Base-by-base conservation (phyloP, 345 rosid genomes). In the Salix dunnii region DNA sequence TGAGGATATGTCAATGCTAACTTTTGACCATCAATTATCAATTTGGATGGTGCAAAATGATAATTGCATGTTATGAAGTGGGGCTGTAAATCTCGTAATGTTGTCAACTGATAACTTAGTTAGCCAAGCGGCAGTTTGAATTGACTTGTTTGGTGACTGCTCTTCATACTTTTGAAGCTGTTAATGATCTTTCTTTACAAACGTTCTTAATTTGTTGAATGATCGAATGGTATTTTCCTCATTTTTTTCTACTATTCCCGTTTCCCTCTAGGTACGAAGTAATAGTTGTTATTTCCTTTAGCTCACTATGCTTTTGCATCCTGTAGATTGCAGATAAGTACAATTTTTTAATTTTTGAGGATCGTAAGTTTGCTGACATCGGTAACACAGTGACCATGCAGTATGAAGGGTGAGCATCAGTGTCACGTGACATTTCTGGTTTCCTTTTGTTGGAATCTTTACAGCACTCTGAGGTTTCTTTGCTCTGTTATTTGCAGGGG, bases 301-400 rank as follows among this genome's bases (percentile, higher is more conserved):
- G 40, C 68, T 69, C 6, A 43, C 31, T 78, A 40, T 30, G 25
- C 30, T 35, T 63, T 64, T 21, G 23, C 46, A 12, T 46, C 43
- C 31, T 77, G 72, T 63, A 93, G 99, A 96, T 96, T 17, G 99
- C 99, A 74, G 97, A 96, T 28, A 90, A 88, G 81, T 84, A 91
- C 74, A 90, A 93, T 69, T 96, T 96, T 84, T 81, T 96, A 78
- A 88, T 96, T 66, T 96, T 96, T 80, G 99, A 96, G 77, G 99
- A 96, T 82, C 93, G 99, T 20, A 96, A 96, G 87, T 96, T 93
- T 87, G 99, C 98, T 5, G 99, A 93, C 82, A 96, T 96, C 83
- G 99, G 99, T 65, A 93, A 96, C 89, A 96, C 99, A 0, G 98
- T 96, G 79, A 92, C 99, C 7, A 90, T 96, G 99, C 98, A 96